A percentile compares a stretch with the other conserved stretches of the same genome.
Evolutionary conservation across 257 asterid genomes (phyloP).

Genomic region (Solanum clarkiae): DNA sequence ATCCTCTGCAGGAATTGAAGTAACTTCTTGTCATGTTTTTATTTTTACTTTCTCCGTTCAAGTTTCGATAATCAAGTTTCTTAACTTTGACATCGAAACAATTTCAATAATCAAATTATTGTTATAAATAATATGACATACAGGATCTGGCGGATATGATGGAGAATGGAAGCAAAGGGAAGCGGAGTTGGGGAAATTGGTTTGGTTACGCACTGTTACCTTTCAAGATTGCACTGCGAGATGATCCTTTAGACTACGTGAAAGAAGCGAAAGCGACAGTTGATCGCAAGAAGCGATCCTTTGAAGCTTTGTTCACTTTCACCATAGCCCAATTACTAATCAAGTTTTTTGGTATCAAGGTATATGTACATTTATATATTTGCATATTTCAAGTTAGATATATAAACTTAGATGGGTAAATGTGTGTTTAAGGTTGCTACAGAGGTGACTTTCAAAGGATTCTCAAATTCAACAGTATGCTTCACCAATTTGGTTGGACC

Average conservation of each 20-base stretch:
- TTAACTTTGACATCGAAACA: too few relatives aligned
- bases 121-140: too few relatives aligned
- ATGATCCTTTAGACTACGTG: conserved; percentile 4
- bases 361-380: neutral
- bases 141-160: conserved; percentile 8
- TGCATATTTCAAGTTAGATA: neutral
- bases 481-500: conserved; percentile 9
- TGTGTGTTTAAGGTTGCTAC: neutral
- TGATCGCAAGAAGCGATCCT: conserved; percentile 7
- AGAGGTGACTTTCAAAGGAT: neutral
- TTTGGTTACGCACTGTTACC: conserved; percentile 2
- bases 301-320: neutral
- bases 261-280: conserved; percentile 1
- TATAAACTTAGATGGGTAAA: too few relatives aligned
- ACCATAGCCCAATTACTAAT: neutral
- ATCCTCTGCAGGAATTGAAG: conserved; percentile 26
- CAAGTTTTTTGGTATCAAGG: conserved; percentile 4
- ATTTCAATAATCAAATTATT: neutral
- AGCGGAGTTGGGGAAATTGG: conserved; percentile 5
- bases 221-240: neutral
- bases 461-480: conserved; percentile 1
- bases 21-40: neutral
- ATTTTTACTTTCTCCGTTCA: neutral
- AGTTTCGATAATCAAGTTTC: neutral
- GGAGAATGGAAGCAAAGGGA: conserved; percentile 1